These are phyloP conservation scores for Eucalyptus sp. DNA, from an alignment of 345 rosid genomes.

Conservation along the genomic window DNA sequence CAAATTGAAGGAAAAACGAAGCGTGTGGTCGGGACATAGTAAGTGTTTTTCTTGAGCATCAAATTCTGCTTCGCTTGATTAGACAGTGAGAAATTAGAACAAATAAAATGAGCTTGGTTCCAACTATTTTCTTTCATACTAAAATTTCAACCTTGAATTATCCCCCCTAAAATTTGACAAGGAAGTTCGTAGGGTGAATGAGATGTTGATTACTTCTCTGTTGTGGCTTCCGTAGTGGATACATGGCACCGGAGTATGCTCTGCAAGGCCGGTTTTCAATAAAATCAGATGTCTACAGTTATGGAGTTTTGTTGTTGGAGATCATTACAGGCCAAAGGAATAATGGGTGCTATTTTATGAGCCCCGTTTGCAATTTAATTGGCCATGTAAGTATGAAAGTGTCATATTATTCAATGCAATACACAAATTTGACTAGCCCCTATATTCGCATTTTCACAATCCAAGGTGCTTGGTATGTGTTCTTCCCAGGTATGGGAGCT, in stretches of 20 bases:
- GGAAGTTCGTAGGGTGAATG: neutral
- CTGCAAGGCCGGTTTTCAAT: neutral
- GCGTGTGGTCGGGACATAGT: conserved; percentile 3
- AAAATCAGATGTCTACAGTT: neutral
- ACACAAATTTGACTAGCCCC: neutral
- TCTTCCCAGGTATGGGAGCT: neutral
- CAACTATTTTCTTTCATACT: neutral
- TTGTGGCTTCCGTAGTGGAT: neutral
- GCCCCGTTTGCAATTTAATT: neutral
- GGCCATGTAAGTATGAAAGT: neutral
- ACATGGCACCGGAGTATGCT: neutral
- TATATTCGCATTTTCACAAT: neutral
- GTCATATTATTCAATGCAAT: neutral
- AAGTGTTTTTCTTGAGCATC: neutral
- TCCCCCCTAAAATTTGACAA: neutral
- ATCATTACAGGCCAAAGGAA: neutral
- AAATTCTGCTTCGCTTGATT: neutral
- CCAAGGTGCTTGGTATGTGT: neutral
- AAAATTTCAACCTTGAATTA: neutral
- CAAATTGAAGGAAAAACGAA: neutral
- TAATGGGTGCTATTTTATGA: neutral
- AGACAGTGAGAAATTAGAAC: neutral
- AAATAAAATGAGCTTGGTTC: neutral
- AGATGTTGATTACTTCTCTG: neutral
- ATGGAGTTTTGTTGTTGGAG: neutral